Percentiles rank a stretch among this genome's conserved stretches.
These are phyloP conservation scores for thale cress (Arabidopsis thaliana) DNA, from an alignment of 345 rosid genomes.

Conservation along the genomic window DNA sequence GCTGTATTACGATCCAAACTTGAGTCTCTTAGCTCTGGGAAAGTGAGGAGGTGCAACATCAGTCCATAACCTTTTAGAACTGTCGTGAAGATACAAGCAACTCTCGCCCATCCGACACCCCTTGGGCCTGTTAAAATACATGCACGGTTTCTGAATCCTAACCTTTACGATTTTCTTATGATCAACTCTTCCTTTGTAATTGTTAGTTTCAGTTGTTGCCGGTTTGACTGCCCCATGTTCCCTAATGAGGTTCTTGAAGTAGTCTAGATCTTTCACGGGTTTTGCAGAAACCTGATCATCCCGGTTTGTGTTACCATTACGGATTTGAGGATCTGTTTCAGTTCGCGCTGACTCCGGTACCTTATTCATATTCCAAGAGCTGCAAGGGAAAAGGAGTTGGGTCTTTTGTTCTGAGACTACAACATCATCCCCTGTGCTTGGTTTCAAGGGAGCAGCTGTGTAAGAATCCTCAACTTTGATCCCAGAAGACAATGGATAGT, in stretches of 20 bases:
- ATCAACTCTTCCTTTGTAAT: conserved; percentile 28
- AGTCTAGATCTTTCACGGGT: conserved; percentile 49
- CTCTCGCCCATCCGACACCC: conserved; percentile 62
- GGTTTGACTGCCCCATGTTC: conserved; percentile 56
- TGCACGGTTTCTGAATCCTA: conserved; percentile 52
- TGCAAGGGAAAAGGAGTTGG: background rate
- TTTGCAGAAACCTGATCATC: conserved; percentile 14
- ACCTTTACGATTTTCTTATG: conserved; percentile 2
- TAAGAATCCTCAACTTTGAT: background rate
- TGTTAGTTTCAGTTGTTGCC: conserved; percentile 20
- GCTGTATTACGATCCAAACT: conserved; percentile 12
- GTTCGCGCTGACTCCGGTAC: background rate
- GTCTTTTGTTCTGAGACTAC: conserved; percentile 11
- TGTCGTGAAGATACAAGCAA: conserved; percentile 58
- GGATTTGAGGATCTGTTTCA: conserved; percentile 11
- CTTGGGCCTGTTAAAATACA: conserved; percentile 45
- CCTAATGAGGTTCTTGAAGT: conserved; percentile 63
- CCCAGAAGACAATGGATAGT: conserved; percentile 13
- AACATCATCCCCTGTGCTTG: conserved; percentile 19
- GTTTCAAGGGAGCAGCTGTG: background rate
- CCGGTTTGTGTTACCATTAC: conserved; percentile 17
- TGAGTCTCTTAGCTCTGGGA: conserved; percentile 57
- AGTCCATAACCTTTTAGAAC: conserved; percentile 36
- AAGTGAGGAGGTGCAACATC: conserved; percentile 25
- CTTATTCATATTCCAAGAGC: conserved; percentile 21